These are phyloP conservation scores for bread wheat (Triticum aestivum) DNA, from an alignment of 176 grass and related monocot genomes.

Conservation along the genomic window IWGSC_CS_RefSeq_v2.1 NC_057795.1:454088737-454089236, in stretches of 20 bases:
- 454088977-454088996: neutral
- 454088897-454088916: slow-evolving; percentile 1
- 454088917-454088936: neutral
- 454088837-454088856: neutral
- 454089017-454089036: neutral
- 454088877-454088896: neutral
- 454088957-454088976: slow-evolving; percentile 13
- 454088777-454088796: neutral
- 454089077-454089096: neutral
- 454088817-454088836: neutral
- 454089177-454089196: neutral
- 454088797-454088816: neutral
- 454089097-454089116: neutral
- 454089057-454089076: neutral
- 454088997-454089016: neutral
- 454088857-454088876: neutral
- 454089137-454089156: neutral
- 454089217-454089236: neutral
- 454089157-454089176: neutral
- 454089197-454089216: neutral
- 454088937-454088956: slow-evolving; percentile 1
- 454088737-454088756: neutral
- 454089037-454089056: neutral
- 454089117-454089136: neutral
- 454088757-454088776: neutral